Percentiles rank a stretch among this genome's conserved stretches.
These are phyloP conservation scores for Rhinocladiella mackenziei DNA, from an alignment of 2,329 filamentous ascomycete species.

Conservation along the genomic window DNA sequence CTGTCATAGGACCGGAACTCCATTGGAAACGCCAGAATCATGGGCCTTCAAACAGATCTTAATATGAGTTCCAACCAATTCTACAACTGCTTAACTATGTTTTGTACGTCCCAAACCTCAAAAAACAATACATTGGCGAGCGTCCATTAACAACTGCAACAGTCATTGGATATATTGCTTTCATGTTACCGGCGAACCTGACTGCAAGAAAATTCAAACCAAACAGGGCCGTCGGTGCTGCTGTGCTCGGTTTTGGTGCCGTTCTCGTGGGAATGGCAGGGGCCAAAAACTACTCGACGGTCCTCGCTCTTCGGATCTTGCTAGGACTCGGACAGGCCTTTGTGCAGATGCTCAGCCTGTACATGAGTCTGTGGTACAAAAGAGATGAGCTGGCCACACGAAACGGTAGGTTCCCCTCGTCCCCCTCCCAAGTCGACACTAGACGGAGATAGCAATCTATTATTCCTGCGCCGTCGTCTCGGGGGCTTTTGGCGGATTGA, in stretches of 20 bases:
- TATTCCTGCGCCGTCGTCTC: constrained; percentile 62
- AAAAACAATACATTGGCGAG: background rate
- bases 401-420: background rate
- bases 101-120: constrained; percentile 6
- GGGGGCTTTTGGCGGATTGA: constrained; percentile 65
- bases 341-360: constrained; percentile 9
- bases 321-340: constrained; percentile 11
- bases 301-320: constrained; percentile 13
- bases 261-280: constrained; percentile 4
- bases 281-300: constrained; percentile 10
- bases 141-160: background rate
- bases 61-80: constrained; percentile 6
- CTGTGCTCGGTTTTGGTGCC: constrained; percentile 8
- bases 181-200: constrained; percentile 4
- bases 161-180: constrained; percentile 12
- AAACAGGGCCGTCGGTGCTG: constrained; percentile 1
- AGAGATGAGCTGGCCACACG: constrained; percentile 14
- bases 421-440: background rate
- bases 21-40: constrained; percentile 14
- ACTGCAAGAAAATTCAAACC: constrained; percentile 1
- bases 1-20: constrained; percentile 9
- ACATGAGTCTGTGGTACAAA: constrained; percentile 13
- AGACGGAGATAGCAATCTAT: background rate
- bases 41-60: constrained; percentile 10
- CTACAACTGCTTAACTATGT: constrained; percentile 14